Conservation (phyloP, 2,329 filamentous ascomycete species). For the Paraconiothyrium brasiliense region DNA sequence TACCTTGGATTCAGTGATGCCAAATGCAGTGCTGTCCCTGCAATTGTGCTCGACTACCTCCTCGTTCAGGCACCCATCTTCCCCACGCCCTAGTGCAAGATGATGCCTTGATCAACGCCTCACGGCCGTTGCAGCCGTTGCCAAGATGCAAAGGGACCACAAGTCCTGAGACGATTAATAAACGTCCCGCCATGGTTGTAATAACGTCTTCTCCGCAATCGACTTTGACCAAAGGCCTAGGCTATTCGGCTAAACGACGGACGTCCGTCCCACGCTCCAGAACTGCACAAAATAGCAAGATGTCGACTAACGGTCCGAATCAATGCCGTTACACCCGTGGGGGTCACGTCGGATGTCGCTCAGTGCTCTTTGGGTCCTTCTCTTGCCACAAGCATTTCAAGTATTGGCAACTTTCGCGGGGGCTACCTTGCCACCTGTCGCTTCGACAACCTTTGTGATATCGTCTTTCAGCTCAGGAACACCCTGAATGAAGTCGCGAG, state of each 20-base stretch:
- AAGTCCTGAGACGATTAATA: background rate
- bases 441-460: constrained; percentile 60
- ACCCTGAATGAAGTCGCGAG: constrained; percentile 64
- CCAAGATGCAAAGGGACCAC: background rate
- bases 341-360: background rate
- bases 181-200: background rate
- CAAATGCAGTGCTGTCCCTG: constrained; percentile 4
- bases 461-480: constrained; percentile 67
- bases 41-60: background rate
- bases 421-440: constrained; percentile 52
- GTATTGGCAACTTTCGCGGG: constrained; percentile 7
- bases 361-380: background rate
- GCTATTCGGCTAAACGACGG: background rate
- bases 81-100: constrained; percentile 2
- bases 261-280: no score
- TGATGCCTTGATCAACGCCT: background rate
- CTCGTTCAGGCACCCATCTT: background rate
- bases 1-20: constrained; percentile 3
- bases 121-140: constrained; percentile 1
- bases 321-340: background rate
- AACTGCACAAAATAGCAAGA: background rate
- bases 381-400: constrained; percentile 5
- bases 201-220: background rate
- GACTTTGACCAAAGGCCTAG: background rate
- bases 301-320: background rate